phyloP scores from a whole-genome alignment of 805 yeast genomes.

The Ogataea ramenticola region DNA sequence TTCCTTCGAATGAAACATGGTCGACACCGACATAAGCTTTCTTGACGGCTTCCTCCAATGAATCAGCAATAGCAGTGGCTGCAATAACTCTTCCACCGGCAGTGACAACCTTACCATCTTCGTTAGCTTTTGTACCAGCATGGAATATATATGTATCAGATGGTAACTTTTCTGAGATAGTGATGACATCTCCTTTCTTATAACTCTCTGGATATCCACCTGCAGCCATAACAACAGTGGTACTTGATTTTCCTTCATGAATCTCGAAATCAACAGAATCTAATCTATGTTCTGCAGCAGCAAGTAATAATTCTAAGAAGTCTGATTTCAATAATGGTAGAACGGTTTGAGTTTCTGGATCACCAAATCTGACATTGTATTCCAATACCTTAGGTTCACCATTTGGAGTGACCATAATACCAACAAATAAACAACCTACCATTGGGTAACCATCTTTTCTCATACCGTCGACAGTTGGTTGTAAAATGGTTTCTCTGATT shows the following conservation, averaged over 20 bases:
- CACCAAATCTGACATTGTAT: conserved; percentile 97
- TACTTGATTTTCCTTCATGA: conserved; percentile 53
- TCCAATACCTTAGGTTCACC: conserved; percentile 91
- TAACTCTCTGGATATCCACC: conserved; percentile 94
- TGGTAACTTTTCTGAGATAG: conserved; percentile 40
- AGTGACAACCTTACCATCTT: conserved; percentile 61
- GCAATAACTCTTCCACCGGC: conserved; percentile 98
- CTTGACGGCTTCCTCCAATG: conserved; percentile 74
- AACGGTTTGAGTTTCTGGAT: conserved; percentile 98
- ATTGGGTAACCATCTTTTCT: conserved; percentile 92
- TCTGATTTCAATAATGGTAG: conserved; percentile 87
- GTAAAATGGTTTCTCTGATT: conserved; percentile 69
- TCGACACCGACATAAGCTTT: conserved; percentile 83
- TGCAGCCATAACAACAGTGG: conserved; percentile 95
- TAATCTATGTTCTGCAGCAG: conserved; percentile 89
- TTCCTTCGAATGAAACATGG: conserved; percentile 61
- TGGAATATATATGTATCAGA: conserved; percentile 76
- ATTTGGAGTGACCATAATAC: conserved; percentile 78
- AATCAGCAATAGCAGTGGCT: conserved; percentile 73
- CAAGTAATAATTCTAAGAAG: conserved; percentile 84
- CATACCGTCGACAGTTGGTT: conserved; percentile 94
- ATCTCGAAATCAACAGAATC: conserved; percentile 67
- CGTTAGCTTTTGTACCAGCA: conserved; percentile 74
- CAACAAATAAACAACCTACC: conserved; percentile 93
- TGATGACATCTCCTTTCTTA: conserved; percentile 78